Evolutionary conservation across 805 yeast species (phyloP), one percentile per base, ranked within the genome.

Genomic region (Myxozyma udenii): DNA sequence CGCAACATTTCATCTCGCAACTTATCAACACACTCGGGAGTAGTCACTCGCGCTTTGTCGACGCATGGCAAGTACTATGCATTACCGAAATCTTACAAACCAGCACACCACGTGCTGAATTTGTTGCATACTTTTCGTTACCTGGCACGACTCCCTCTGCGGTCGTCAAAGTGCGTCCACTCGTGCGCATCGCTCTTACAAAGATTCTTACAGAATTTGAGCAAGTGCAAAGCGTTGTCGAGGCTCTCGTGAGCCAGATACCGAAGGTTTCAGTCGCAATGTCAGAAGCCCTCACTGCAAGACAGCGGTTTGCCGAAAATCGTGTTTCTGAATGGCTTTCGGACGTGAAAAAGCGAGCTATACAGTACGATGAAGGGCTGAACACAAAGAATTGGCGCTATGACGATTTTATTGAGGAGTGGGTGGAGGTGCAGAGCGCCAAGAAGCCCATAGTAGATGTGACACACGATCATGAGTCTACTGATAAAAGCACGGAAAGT

Each of bases 321-420:
- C n/a, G n/a, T n/a, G n/a, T n/a, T n/a, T n/a, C 21, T 24, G 18
- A 11, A 4, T 53, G 58, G 58, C 24, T 30, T n/a, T 21, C 41
- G 4, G 46, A 39, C 7, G 39, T 53, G 14, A 53, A 53, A 22
- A 50, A 39, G 22, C 18, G 40, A 6, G 58, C 55, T 2, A 33
- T 46, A 14, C 40, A 43, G 16, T 4, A 16, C 5, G 56, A 53
- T 28, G 24, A 46, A 7, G 16, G 16, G 16, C 6, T 45, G 19
- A 35, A 48, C 11, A 26, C 39, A 23, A 47, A 41, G 14, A 53
- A 49, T 22, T 53, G 58, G 58, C 22, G 35, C 4, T 46, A 32
- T 28, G 58, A 47, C 35, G 55, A 42, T 22, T 45, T 46, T 30
- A 37, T 54, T 16, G 56, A 47, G 26, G 55, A 54, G 24, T 54